Evolutionary conservation across 805 yeast genomes (phyloP), one percentile per base, ranked within the genome.

Genomic region (Zygotorulaspora chibaensis): DNA sequence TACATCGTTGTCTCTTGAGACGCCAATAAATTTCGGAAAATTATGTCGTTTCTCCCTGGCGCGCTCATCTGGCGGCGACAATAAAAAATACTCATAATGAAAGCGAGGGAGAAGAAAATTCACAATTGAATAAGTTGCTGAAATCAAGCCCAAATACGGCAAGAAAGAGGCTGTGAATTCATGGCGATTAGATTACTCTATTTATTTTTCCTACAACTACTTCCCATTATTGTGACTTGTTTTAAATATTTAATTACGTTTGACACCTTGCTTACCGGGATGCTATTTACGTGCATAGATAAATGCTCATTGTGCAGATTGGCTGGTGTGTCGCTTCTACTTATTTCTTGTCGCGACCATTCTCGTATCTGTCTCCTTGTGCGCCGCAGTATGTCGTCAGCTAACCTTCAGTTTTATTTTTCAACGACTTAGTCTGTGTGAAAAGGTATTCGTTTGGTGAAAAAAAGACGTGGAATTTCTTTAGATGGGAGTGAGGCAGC

Each of bases 51-150:
- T 33, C 36, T 16, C 36, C 36, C 36, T 33, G 36, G 36, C 36
- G 36, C 36, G 36, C 16, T n/a, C 16, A n/a, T 33, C 36, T 33
- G 36, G 36, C 36, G 36, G 20, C 36, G 36, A 33, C 36, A 33
- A 33, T 33, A 33, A 33, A 33, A 33, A 33, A 33, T 33, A 33
- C 36, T 33, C 36, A 33, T 33, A 33, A 16, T 16, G 18, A 33
- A 17, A 4, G 20, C 20, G 12, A 17, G 13, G 20, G 16, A 16
- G 16, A 33, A 13, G 13, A 33, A 13, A 10, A n/a, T 13, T 33
- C n/a, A 33, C 6, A 29, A 13, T 8, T 33, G 20, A 13, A n/a
- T n/a, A 33, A 33, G 16, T n/a, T 33, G 16, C 6, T 13, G 36
- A 20, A 33, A 33, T 33, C 8, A 13, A 17, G 20, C 16, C 6